These are phyloP conservation scores for Paramecium caudatum DNA, from an alignment of 73 alveolate species.

Conservation along the genomic window DNA sequence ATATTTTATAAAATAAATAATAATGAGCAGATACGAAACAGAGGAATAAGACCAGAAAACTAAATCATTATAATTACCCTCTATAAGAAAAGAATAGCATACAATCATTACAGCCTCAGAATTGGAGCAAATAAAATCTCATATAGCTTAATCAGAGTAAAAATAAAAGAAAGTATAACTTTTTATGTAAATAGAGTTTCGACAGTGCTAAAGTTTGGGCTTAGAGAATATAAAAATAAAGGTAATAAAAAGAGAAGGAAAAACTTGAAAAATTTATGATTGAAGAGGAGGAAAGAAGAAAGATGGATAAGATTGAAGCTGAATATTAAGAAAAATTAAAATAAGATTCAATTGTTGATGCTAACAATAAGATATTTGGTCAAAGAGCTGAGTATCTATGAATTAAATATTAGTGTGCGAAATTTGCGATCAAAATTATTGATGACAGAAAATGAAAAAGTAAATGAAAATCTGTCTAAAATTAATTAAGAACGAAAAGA, in stretches of 20 bases:
- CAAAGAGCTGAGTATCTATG: constrained; percentile 51
- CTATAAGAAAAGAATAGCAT: background rate
- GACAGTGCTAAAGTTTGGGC: constrained; percentile 69
- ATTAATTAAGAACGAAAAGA: background rate
- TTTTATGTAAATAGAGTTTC: background rate
- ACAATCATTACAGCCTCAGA: constrained; percentile 19
- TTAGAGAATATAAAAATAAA: constrained; percentile 44
- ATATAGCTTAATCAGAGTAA: background rate
- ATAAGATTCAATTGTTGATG: background rate
- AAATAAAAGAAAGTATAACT: constrained; percentile 17
- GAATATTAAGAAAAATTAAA: background rate
- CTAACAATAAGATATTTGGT: constrained; percentile 38
- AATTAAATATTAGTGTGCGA: constrained; percentile 21
- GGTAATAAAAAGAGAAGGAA: constrained; percentile 38
- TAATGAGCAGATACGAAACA: constrained; percentile 6
- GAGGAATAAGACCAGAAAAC: background rate
- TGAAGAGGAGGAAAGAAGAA: constrained; percentile 52
- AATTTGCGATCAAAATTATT: constrained; percentile 35
- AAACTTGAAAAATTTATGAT: constrained; percentile 14
- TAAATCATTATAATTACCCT: background rate
- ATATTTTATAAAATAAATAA: no score
- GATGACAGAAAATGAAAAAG: constrained; percentile 33
- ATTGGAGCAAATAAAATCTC: constrained; percentile 18
- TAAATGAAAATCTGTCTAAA: background rate
- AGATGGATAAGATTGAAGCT: constrained; percentile 32